A percentile compares a stretch with the other conserved stretches of the same genome.
Evolutionary conservation across 2,329 filamentous ascomycete genomes (phyloP).

Genomic region (Nigrospora oryzae): DNA sequence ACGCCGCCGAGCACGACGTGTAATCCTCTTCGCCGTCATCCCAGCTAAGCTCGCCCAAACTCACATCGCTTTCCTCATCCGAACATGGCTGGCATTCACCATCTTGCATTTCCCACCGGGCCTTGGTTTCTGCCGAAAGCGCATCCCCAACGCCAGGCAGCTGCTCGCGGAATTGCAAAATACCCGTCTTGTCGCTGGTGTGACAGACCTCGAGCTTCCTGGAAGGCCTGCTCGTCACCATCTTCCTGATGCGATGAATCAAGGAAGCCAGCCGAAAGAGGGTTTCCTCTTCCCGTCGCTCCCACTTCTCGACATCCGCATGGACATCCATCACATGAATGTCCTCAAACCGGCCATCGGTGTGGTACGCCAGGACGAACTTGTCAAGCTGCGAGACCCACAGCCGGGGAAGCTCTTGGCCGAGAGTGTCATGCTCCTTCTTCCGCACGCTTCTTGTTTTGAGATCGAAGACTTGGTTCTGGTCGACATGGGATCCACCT

Average conservation of each 20-base stretch:
- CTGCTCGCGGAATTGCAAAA: slow-evolving; percentile 1
- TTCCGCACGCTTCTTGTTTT: slow-evolving; percentile 29
- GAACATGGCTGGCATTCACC: not conserved
- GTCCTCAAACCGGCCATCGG: slow-evolving; percentile 24
- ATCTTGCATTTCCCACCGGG: not conserved
- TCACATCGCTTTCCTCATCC: not conserved
- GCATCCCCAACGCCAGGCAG: not conserved
- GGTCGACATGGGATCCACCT: slow-evolving; percentile 18
- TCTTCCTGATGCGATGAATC: slow-evolving; percentile 1
- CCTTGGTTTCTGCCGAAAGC: not conserved
- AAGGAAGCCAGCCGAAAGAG: slow-evolving; percentile 2
- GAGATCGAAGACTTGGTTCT: slow-evolving; percentile 29
- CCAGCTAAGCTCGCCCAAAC: not conserved
- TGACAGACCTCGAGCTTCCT: slow-evolving; percentile 3
- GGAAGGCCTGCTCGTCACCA: not conserved
- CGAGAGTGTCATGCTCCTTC: slow-evolving; percentile 18
- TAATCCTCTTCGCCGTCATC: slow-evolving; percentile 2
- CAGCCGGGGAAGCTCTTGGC: slow-evolving; percentile 29
- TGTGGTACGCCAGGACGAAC: slow-evolving; percentile 32
- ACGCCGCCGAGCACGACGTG: slow-evolving; percentile 2
- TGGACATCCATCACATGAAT: slow-evolving; percentile 6
- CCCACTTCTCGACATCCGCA: slow-evolving; percentile 2
- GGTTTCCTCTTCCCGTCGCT: not conserved
- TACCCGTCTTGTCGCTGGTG: not conserved
- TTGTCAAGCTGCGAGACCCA: slow-evolving; percentile 30